Conservation (phyloP, 163 green algal genomes). For the Volvox carteri region DNA sequence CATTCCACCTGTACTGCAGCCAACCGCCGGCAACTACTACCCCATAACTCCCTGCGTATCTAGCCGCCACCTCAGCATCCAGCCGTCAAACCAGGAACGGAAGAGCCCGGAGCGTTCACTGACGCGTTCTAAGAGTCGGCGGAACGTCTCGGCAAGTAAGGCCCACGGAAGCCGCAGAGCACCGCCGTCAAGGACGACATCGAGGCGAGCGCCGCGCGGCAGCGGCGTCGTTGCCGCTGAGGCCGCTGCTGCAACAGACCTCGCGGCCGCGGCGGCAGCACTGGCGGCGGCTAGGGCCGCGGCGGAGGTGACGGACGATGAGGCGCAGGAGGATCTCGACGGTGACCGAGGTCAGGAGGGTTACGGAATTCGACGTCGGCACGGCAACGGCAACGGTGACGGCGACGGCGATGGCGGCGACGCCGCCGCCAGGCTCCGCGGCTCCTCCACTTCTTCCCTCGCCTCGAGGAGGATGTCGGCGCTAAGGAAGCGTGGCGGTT, state of each 20-base stretch:
- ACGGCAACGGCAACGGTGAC: neutral
- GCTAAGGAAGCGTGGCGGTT: neutral
- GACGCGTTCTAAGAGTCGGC: no score
- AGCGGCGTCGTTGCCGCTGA: neutral
- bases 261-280: neutral
- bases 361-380: neutral
- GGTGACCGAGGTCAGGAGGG: no score
- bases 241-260: neutral
- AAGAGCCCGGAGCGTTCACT: no score
- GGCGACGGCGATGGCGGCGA: neutral
- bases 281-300: neutral
- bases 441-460: neutral
- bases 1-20: neutral
- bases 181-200: neutral
- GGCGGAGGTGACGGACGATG: neutral
- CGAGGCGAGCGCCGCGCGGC: neutral
- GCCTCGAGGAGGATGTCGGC: neutral
- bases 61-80: neutral
- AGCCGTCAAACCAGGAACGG: no score
- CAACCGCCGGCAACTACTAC: neutral
- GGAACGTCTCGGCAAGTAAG: no score
- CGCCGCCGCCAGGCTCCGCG: neutral
- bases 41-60: slow-evolving; percentile 18
- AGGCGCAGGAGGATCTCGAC: no score
- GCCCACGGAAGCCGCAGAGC: neutral